Percentiles rank a stretch among this genome's conserved stretches.
phyloP scores from a whole-genome alignment of 768 basidiomycete genomes.

The Astraeus odoratus region DNA sequence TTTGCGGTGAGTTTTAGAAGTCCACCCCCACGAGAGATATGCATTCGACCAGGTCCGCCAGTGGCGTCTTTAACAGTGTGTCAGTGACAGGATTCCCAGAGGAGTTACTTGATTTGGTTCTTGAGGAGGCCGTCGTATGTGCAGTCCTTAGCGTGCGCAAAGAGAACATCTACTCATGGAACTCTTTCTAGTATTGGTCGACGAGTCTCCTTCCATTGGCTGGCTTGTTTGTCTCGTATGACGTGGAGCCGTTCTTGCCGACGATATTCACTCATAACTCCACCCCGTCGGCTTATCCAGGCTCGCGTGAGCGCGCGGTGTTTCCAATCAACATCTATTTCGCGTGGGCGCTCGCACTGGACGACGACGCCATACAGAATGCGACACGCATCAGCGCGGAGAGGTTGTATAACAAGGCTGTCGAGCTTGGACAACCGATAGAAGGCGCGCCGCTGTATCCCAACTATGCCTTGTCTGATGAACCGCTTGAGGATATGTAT shows the following conservation, averaged over 20 bases:
- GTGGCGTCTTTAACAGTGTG: constrained; percentile 16
- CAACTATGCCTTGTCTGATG: constrained; percentile 54
- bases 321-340: constrained; percentile 43
- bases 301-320: constrained; percentile 30
- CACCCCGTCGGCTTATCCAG: constrained; percentile 41
- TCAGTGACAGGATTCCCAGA: constrained; percentile 18
- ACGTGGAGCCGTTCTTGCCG: constrained; percentile 46
- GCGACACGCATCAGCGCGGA: constrained; percentile 34
- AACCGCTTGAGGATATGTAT: constrained; percentile 44
- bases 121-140: constrained; percentile 15
- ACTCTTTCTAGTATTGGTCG: constrained; percentile 33
- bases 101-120: constrained; percentile 14
- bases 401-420: constrained; percentile 36
- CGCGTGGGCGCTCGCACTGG: constrained; percentile 34
- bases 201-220: constrained; percentile 26
- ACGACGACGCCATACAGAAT: constrained; percentile 35
- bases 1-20: constrained; percentile 17
- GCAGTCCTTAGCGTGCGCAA: not conserved
- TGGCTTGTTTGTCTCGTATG: constrained; percentile 37
- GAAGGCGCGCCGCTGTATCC: constrained; percentile 40
- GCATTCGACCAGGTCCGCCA: constrained; percentile 3
- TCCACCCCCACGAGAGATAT: not conserved
- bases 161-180: not conserved
- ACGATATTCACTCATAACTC: constrained; percentile 32
- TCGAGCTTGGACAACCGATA: constrained; percentile 30